Base-by-base conservation (phyloP, 2,329 filamentous ascomycete species). In the Fusarium citri region DNA sequence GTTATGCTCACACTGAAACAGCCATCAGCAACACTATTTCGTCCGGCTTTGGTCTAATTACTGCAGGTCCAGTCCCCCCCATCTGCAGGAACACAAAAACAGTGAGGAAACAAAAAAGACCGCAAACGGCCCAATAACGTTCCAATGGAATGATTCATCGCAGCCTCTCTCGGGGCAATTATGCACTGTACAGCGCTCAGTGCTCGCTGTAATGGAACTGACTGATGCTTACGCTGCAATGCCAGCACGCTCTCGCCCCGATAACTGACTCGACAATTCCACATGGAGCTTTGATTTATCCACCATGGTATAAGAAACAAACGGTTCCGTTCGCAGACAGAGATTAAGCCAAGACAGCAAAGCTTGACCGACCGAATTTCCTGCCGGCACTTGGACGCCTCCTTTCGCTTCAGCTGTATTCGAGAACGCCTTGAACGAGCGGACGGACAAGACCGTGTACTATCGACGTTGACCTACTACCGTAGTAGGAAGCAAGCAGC, bases 1-100 rank as follows among this genome's bases (percentile, higher is more conserved):
- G 18, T 41, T 55, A 55, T 59, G 37, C 45, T 51, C 54, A 30
- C 64, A 67, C 69, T 72, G 69, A 72, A 72, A 72, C 69, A 51
- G 31, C 49, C 45, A 41, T 55, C 16, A 61, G n/a, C 30, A 56
- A 54, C 62, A 55, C 61, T 48, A 66, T 55, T 58, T 66, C 57
- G 30, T 70, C 53, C 47, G 51, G 50, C 40, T 31, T 55, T 22
- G 54, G 54, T 42, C 66, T 62, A 53, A 51, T n/a, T n/a, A 64
- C 54, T 71, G 68, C 64, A 68, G 64, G 68, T 71, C 56, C 34
- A 53, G 34, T 37, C 18, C 23, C 26, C 28, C 46, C 64, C 42
- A 23, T 59, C 61, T 69, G 66, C 67, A 70, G 66, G 67, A 68
- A 70, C 63, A 67, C 42, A 54, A 28, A 48, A 55, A 56, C 30